Evolutionary conservation across 495 filamentous ascomycete genomes (phyloP).

Genomic region (Podospora pseudocomata): DNA sequence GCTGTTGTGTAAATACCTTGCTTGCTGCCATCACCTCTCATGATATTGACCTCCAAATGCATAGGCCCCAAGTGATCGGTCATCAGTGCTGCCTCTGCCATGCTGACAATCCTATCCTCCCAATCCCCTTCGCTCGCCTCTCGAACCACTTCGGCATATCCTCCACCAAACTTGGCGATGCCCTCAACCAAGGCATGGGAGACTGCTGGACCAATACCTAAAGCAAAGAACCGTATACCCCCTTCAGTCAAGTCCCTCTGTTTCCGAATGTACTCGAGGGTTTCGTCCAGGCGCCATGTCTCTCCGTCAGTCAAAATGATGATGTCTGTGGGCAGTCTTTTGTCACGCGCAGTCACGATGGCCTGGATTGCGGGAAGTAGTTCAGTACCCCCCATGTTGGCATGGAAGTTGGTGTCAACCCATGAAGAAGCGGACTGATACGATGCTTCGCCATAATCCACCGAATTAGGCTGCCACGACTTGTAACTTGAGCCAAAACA

Average conservation of each 20-base stretch:
- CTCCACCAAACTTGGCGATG: slow-evolving; percentile 19
- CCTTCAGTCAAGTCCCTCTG: slow-evolving; percentile 12
- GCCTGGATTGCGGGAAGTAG: slow-evolving; percentile 17
- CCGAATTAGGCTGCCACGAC: slow-evolving; percentile 13
- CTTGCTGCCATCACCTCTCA: background rate
- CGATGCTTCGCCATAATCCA: slow-evolving; percentile 12
- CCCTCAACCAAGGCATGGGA: slow-evolving; percentile 22
- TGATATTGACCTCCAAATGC: slow-evolving; percentile 9
- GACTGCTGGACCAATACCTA: slow-evolving; percentile 18
- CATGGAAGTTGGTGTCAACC: slow-evolving; percentile 2
- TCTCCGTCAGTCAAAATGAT: slow-evolving; percentile 21
- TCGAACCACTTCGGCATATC: slow-evolving; percentile 20
- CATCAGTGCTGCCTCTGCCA: slow-evolving; percentile 19
- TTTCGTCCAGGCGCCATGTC: slow-evolving; percentile 18
- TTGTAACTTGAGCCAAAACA: slow-evolving; percentile 16
- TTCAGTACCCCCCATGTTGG: slow-evolving; percentile 21
- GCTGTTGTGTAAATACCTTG: background rate
- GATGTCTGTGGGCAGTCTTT: slow-evolving; percentile 11
- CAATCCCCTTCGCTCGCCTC: slow-evolving; percentile 13
- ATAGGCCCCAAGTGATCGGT: slow-evolving; percentile 19
- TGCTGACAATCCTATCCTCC: slow-evolving; percentile 21
- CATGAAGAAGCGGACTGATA: slow-evolving; percentile 7
- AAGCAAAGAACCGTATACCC: slow-evolving; percentile 19
- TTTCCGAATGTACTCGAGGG: slow-evolving; percentile 13
- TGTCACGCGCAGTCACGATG: slow-evolving; percentile 10